Evolutionary conservation across 805 yeast species (phyloP).

Genomic region (Candida ponderosae): DNA sequence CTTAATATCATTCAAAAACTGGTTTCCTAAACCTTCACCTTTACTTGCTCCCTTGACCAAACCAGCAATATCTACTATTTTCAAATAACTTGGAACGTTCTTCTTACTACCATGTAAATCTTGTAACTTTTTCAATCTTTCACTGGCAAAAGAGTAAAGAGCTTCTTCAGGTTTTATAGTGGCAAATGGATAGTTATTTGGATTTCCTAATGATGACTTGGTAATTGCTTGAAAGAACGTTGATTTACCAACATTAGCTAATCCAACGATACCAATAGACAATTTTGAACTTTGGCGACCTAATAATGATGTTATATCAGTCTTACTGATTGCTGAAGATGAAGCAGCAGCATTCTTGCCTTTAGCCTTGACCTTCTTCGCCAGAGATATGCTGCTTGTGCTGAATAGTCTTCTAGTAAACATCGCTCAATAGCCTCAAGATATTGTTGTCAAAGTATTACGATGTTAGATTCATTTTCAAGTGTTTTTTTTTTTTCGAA

Average conservation of each 20-base stretch:
- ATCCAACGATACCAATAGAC: slow-evolving; percentile 62
- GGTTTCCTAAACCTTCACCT: slow-evolving; percentile 81
- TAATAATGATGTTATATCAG: slow-evolving; percentile 7
- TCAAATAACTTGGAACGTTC: slow-evolving; percentile 59
- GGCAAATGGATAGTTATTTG: slow-evolving; percentile 79
- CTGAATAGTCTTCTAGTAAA: slow-evolving; percentile 1
- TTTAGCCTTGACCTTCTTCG: slow-evolving; percentile 10
- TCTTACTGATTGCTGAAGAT: background rate
- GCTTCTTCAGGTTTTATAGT: slow-evolving; percentile 77
- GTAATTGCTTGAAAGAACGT: slow-evolving; percentile 80
- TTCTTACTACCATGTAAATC: slow-evolving; percentile 52
- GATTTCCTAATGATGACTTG: slow-evolving; percentile 58
- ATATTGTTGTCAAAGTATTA: too few relatives aligned
- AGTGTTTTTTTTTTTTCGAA: too few relatives aligned
- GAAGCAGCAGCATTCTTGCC: slow-evolving; percentile 1
- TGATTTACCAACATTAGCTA: slow-evolving; percentile 76
- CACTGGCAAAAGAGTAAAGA: slow-evolving; percentile 61
- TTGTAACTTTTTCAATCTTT: slow-evolving; percentile 47
- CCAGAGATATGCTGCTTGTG: background rate
- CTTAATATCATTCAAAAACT: slow-evolving; percentile 69
- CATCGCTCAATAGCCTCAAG: too few relatives aligned
- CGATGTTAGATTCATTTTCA: too few relatives aligned
- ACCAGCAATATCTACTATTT: slow-evolving; percentile 77
- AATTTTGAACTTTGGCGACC: slow-evolving; percentile 21
- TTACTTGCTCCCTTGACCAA: slow-evolving; percentile 74